phyloP scores from a whole-genome alignment of 352 stramenopile species.

The Phytopythium ostracodes region DNA sequence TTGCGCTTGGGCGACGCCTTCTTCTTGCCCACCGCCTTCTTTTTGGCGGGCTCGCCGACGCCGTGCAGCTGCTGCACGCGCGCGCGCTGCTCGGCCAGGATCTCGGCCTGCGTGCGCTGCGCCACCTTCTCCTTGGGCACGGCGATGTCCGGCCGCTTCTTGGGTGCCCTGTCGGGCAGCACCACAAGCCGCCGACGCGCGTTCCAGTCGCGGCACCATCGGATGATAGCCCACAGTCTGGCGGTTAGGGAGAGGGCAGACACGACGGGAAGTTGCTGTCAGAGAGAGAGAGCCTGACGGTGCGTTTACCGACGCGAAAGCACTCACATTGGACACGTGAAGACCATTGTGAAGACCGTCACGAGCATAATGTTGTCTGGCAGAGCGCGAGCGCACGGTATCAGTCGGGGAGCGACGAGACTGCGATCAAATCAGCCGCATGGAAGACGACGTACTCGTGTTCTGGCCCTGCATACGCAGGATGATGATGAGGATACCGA shows the following conservation, averaged over 20 bases:
- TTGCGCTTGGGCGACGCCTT: constrained; percentile 65
- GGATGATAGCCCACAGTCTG: constrained; percentile 77
- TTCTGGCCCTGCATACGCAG: constrained; percentile 43
- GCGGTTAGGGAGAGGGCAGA: neutral
- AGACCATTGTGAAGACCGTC: constrained; percentile 78
- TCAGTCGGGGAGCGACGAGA: neutral
- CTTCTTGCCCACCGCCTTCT: constrained; percentile 55
- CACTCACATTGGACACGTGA: constrained; percentile 72
- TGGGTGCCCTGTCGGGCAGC: constrained; percentile 57
- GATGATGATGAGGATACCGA: constrained; percentile 54
- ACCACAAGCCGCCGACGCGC: constrained; percentile 50
- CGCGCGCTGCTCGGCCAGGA: constrained; percentile 69
- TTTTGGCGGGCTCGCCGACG: constrained; percentile 37
- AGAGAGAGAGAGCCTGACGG: no score
- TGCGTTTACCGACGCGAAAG: no score
- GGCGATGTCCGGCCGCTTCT: constrained; percentile 78
- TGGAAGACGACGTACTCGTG: constrained; percentile 32
- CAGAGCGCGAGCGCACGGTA: neutral
- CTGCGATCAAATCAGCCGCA: neutral
- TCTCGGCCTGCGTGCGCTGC: constrained; percentile 74
- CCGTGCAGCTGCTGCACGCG: constrained; percentile 57
- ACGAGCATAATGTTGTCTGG: constrained; percentile 72
- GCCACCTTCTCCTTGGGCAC: constrained; percentile 47
- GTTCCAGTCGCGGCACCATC: constrained; percentile 60
- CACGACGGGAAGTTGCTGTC: no score